Base-by-base conservation (phyloP, 2,329 filamentous ascomycete genomes). In the Colletotrichum falcatum region DNA sequence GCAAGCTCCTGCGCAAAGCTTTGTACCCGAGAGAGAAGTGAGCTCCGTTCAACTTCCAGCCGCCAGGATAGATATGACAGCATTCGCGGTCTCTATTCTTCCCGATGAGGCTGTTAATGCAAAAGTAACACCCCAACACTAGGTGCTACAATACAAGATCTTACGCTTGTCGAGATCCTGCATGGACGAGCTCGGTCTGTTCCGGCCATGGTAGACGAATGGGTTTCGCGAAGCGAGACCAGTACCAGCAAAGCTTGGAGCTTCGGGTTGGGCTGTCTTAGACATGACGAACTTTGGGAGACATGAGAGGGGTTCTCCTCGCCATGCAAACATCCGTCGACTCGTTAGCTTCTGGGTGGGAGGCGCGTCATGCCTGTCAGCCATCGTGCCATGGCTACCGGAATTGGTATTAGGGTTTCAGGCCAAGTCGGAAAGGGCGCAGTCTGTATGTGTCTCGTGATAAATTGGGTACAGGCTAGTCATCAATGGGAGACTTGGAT, bases 261-360 rank as follows among this genome's bases (percentile, higher is more conserved):
- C 44, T 49, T 55, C 37, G 23, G 58, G 23, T 30, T 18, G 33
- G 37, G 1, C 16, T 62, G 64, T 71, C 68, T 63, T 48, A 71
- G 68, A 71, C 65, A 68, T 20, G 20, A 30, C 18, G 55, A 23
- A 42, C 48, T 67, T 49, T 44, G 23, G 49, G 35, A 39, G 30
- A 26, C 53, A 35, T 59, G 12, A 23, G 23, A 39, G 30, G 20
- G 51, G 35, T 58, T 46, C 56, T 33, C 11, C 20, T 44, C 11
- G n/a, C 67, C 46, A 64, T 62, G 67, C 67, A 67, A 70, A 51
- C 63, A 62, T 67, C 64, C 58, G 63, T 44, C 56, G 33, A 28
- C 44, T 54, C 39, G 33, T 46, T 51, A 44, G 46, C 35, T 37
- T 48, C 55, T 44, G 35, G 48, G 35, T 42, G 55, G 33, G 28